These are phyloP conservation scores for Nicotiana undulata DNA, from an alignment of 257 asterid species.

Conservation along the genomic window DNA sequence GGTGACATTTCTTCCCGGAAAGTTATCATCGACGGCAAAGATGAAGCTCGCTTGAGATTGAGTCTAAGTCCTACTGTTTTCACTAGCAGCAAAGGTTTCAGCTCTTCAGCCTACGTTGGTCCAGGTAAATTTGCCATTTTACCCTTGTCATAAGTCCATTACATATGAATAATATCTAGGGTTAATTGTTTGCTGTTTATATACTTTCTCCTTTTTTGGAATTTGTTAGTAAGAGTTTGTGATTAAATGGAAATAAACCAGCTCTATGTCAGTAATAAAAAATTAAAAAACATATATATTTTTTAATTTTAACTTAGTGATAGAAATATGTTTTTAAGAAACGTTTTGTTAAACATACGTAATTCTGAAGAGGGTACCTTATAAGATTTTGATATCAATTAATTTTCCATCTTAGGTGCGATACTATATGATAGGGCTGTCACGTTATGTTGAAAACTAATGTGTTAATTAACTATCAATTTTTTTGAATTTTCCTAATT, in stretches of 20 bases:
- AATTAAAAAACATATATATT: neutral
- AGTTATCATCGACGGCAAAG: constrained; percentile 44
- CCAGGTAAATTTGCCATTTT: constrained; percentile 40
- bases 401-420: neutral
- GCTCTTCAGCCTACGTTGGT: constrained; percentile 39
- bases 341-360: neutral
- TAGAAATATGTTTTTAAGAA: neutral
- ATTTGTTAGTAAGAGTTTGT: neutral
- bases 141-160: neutral
- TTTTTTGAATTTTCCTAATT: neutral
- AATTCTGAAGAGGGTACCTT: neutral
- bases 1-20: constrained; percentile 42
- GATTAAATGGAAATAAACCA: neutral
- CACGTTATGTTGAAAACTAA: neutral
- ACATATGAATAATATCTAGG: neutral
- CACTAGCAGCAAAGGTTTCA: constrained; percentile 27
- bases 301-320: neutral
- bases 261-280: neutral
- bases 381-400: neutral
- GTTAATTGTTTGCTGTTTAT: neutral
- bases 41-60: constrained; percentile 43
- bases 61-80: constrained; percentile 23
- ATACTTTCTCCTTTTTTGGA: neutral
- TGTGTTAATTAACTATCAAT: neutral
- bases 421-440: neutral